These are phyloP conservation scores for Citrullus amarus DNA, from an alignment of 306 rosid species.

Conservation along the genomic window DNA sequence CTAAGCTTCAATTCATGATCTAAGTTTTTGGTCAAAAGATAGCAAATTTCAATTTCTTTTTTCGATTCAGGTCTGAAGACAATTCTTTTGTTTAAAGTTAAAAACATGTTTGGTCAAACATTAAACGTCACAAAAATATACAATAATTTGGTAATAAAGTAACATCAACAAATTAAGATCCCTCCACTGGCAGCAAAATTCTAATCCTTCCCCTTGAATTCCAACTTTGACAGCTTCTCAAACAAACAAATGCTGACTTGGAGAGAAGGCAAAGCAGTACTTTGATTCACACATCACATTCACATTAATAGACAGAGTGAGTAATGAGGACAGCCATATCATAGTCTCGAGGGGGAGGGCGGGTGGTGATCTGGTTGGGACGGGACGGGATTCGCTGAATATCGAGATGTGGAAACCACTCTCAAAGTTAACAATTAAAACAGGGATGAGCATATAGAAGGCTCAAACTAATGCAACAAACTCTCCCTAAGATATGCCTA, in stretches of 20 bases:
- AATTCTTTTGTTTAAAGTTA: neutral
- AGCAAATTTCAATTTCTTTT: too few relatives aligned
- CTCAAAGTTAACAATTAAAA: neutral
- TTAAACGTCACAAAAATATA: neutral
- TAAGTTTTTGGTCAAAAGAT: too few relatives aligned
- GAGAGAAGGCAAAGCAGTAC: neutral
- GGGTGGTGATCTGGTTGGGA: neutral
- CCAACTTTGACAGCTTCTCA: neutral
- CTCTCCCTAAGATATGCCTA: neutral
- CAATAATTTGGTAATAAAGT: neutral
- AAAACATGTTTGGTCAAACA: neutral
- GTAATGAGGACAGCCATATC: neutral
- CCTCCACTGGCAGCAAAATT: neutral
- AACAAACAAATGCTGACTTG: neutral
- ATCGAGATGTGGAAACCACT: neutral
- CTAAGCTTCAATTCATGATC: too few relatives aligned
- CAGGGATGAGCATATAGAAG: neutral
- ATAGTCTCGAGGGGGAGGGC: neutral
- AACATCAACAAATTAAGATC: neutral
- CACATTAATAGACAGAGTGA: neutral
- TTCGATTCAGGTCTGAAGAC: too few relatives aligned
- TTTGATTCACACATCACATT: neutral
- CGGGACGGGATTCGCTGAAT: neutral
- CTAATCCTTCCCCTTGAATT: neutral
- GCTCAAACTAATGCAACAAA: slow-evolving; percentile 8